A percentile compares a stretch with the other conserved stretches of the same genome.
Evolutionary conservation across 805 yeast genomes (phyloP).

Genomic region (Wickerhamiella musiphila): DNA sequence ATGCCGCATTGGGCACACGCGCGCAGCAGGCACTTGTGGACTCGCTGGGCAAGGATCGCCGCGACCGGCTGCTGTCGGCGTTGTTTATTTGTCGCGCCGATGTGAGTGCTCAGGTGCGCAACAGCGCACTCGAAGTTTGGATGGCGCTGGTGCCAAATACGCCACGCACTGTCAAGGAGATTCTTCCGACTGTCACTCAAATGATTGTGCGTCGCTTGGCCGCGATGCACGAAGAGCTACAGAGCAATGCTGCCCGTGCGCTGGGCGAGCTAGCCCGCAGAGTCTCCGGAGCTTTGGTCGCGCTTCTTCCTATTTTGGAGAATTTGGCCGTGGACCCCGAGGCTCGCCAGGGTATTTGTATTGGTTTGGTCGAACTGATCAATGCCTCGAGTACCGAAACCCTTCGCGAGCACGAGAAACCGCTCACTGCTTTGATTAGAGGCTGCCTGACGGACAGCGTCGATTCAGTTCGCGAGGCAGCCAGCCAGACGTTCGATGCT

Average conservation of each 20-base stretch:
- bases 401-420: slow-evolving; percentile 44
- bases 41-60: slow-evolving; percentile 70
- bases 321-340: slow-evolving; percentile 52
- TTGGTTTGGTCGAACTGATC: slow-evolving; percentile 75
- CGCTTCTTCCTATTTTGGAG: slow-evolving; percentile 70
- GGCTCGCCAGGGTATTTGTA: slow-evolving; percentile 90
- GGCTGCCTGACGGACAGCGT: slow-evolving; percentile 62
- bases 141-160: slow-evolving; percentile 91
- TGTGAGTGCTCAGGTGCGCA: slow-evolving; percentile 69
- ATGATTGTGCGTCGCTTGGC: slow-evolving; percentile 73
- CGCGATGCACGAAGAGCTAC: slow-evolving; percentile 57
- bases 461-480: slow-evolving; percentile 66
- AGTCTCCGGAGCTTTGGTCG: slow-evolving; percentile 68
- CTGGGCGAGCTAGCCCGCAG: slow-evolving; percentile 89
- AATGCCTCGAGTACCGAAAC: slow-evolving; percentile 42
- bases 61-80: slow-evolving; percentile 73
- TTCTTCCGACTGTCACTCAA: slow-evolving; percentile 64
- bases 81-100: slow-evolving; percentile 90
- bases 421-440: slow-evolving; percentile 58
- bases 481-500: slow-evolving; percentile 80
- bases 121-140: slow-evolving; percentile 89
- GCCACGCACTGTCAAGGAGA: slow-evolving; percentile 84
- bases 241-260: slow-evolving; percentile 81
- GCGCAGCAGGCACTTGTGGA: slow-evolving; percentile 39
- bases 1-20: slow-evolving; percentile 17